phyloP scores from a whole-genome alignment of 345 rosid species.

The Gossypium turneri region DNA sequence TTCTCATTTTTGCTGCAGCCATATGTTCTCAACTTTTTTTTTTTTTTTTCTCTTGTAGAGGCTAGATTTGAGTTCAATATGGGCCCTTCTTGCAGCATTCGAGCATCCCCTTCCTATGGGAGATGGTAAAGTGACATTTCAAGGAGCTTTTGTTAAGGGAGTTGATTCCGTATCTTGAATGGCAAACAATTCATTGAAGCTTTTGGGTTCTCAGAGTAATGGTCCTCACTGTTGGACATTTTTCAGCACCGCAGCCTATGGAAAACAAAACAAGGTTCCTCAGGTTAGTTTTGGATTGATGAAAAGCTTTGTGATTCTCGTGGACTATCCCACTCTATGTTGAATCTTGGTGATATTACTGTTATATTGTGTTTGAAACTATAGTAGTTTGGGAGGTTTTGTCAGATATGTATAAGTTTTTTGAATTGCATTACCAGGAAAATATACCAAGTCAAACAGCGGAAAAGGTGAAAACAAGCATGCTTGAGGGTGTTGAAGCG shows the following conservation, averaged over 20 bases:
- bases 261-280: slow-evolving; percentile 79
- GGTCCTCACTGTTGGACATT: slow-evolving; percentile 76
- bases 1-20: not conserved
- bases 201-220: slow-evolving; percentile 29
- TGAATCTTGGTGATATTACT: not conserved
- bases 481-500: slow-evolving; percentile 74
- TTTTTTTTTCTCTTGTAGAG: slow-evolving; percentile 43
- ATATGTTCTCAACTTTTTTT: slow-evolving; percentile 3
- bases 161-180: slow-evolving; percentile 83
- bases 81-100: slow-evolving; percentile 95
- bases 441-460: slow-evolving; percentile 69
- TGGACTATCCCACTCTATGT: not conserved
- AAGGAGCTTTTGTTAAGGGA: slow-evolving; percentile 81
- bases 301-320: slow-evolving; percentile 20
- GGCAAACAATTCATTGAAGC: slow-evolving; percentile 81
- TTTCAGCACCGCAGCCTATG: slow-evolving; percentile 77
- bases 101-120: slow-evolving; percentile 68
- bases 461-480: slow-evolving; percentile 62
- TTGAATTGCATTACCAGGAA: slow-evolving; percentile 42
- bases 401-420: not conserved
- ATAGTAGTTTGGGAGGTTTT: not conserved
- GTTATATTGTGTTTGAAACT: not conserved
- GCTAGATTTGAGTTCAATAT: slow-evolving; percentile 71
- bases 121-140: slow-evolving; percentile 35
- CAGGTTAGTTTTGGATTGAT: slow-evolving; percentile 1